Base-by-base conservation (phyloP, 2,329 filamentous ascomycete species). In the Phaeophleospora eucalypticola region DNA sequence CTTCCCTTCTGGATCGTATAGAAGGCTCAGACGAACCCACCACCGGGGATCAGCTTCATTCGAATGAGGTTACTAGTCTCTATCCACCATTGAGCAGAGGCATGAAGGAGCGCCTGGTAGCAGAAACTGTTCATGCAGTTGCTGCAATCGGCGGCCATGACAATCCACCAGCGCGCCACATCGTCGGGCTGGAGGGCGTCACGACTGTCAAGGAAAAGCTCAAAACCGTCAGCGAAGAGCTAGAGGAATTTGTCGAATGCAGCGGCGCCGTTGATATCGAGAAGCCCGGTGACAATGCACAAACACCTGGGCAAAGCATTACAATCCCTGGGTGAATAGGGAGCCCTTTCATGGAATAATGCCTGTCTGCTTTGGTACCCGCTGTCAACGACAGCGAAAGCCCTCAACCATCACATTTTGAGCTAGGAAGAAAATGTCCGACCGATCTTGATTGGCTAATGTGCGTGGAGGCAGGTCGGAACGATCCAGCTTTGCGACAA, bases 231-330 rank as follows among this genome's bases (percentile, higher is more conserved):
- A 95, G 89, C 53, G 90, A 97, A 66, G 93, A 97, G 71, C 72
- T 97, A 46, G 93, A 97, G 67, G 93, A 97, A 58, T 97, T 97
- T 68, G 85, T 95, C 20, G 89, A 95, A 59, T 85, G 89, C 19
- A 96, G 89, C 61, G 77, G 86, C 55, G 84, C 87, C 0, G 89
- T 93, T 14, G 90, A 95, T 65, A 86, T 89, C 45, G 64, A 63
- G 24, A 51, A 46, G 36, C 17, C 43, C n/a, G 54, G 47, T 15
- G 54, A 52, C 4, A 12, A 12, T 12, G 38, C 33, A 16, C 39
- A 41, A 21, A 56, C 50, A 17, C 53, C 53, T 1, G 38, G 19
- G 24, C 43, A 40, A 19, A 12, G 14, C 20, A 18, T 32, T 12
- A 6, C 42, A 9, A 9, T 45, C 19, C 21, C 20, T 15, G 21